Conservation (phyloP, 352 stramenopile genomes). For the Lagenidium giganteum region DNA sequence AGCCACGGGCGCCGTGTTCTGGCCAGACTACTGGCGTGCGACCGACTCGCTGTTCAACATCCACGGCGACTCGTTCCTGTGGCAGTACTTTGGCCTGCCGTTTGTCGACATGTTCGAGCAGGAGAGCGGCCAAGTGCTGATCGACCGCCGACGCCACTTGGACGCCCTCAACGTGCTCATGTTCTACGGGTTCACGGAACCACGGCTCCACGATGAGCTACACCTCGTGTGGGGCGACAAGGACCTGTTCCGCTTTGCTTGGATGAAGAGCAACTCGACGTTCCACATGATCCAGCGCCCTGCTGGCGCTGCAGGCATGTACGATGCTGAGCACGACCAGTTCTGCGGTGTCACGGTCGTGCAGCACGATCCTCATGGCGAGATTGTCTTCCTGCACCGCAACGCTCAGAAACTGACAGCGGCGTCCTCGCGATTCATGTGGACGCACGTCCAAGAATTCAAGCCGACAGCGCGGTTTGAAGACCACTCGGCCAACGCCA, state of each 20-base stretch:
- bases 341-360: conserved; percentile 79
- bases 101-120: conserved; percentile 77
- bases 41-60: conserved; percentile 80
- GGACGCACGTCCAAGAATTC: conserved; percentile 54
- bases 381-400: conserved; percentile 56
- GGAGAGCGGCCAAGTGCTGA: conserved; percentile 69
- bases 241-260: conserved; percentile 74
- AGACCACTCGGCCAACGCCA: conserved; percentile 8
- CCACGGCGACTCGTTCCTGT: conserved; percentile 52
- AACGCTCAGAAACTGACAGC: conserved; percentile 66
- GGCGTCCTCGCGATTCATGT: conserved; percentile 29
- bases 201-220: conserved; percentile 34
- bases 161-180: conserved; percentile 54
- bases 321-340: conserved; percentile 33
- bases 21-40: conserved; percentile 72
- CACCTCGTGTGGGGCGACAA: conserved; percentile 73
- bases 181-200: conserved; percentile 54
- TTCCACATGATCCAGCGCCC: conserved; percentile 59
- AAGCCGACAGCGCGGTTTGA: conserved; percentile 3
- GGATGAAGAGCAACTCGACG: conserved; percentile 53
- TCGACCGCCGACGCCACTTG: conserved; percentile 38
- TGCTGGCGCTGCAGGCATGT: conserved; percentile 34
- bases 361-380: conserved; percentile 40
- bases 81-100: conserved; percentile 50
- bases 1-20: conserved; percentile 57